These are phyloP conservation scores for Stentor coeruleus DNA, from an alignment of 73 alveolate genomes.

Conservation along the genomic window DNA sequence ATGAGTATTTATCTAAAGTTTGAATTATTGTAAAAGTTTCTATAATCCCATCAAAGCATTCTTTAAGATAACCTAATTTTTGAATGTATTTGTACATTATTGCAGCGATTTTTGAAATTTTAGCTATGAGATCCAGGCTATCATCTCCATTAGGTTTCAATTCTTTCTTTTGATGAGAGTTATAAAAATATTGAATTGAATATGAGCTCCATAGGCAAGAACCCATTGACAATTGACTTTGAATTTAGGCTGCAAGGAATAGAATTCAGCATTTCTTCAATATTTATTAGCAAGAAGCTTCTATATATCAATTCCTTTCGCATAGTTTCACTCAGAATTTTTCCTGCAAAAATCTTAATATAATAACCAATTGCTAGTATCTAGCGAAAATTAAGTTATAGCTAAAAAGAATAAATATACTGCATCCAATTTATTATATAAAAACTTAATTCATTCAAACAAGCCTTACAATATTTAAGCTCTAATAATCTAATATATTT, in stretches of 20 bases:
- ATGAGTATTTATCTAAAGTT: conserved; percentile 61
- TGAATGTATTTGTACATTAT: conserved; percentile 57
- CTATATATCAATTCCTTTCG: conserved; percentile 34
- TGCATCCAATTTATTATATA: too few species aligned
- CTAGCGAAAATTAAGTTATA: too few species aligned
- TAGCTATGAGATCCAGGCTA: conserved; percentile 69
- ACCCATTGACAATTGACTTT: conserved; percentile 72
- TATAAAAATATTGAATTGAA: conserved; percentile 60
- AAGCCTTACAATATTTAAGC: too few species aligned
- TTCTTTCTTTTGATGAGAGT: conserved; percentile 61
- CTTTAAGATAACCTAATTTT: conserved; percentile 57
- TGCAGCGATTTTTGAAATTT: conserved; percentile 78
- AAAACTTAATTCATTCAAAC: too few species aligned
- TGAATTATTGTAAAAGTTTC: conserved; percentile 54
- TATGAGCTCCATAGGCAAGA: conserved; percentile 50
- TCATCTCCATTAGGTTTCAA: conserved; percentile 83
- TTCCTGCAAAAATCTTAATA: too few species aligned
- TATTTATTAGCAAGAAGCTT: conserved; percentile 36
- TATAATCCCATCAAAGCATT: conserved; percentile 61
- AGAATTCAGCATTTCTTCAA: conserved; percentile 29
- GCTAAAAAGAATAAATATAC: too few species aligned
- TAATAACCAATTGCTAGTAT: too few species aligned
- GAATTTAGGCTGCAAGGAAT: conserved; percentile 74
- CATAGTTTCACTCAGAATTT: conserved; percentile 29
- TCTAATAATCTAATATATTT: too few species aligned